These are phyloP conservation scores for Sequoia sempervirens DNA, from an alignment of 75 land plant species.

Conservation along the genomic window DNA sequence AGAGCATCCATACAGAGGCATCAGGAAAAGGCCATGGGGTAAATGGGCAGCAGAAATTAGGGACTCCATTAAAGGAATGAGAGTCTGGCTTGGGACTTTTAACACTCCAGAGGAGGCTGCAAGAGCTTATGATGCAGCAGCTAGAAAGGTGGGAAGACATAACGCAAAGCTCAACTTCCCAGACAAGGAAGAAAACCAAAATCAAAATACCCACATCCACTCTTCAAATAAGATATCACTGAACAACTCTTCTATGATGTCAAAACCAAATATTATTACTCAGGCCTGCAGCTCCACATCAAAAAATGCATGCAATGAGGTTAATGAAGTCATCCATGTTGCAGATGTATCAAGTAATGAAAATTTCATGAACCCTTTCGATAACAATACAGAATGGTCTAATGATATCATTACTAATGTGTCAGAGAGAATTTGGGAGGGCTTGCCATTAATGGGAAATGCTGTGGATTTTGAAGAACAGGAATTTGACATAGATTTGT, in stretches of 20 bases:
- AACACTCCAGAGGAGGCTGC: constrained; percentile 47
- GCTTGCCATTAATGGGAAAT: not conserved
- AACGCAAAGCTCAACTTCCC: not conserved
- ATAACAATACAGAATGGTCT: not conserved
- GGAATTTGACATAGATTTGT: not conserved
- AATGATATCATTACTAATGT: not conserved
- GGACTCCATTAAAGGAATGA: constrained; percentile 23
- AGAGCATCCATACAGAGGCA: constrained; percentile 15
- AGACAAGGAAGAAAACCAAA: not conserved
- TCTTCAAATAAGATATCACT: not conserved
- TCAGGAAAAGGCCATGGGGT: constrained; percentile 33
- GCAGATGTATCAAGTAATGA: not conserved
- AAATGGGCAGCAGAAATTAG: constrained; percentile 35
- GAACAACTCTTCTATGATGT: not conserved
- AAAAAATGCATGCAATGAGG: not conserved
- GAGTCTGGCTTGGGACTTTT: constrained; percentile 44
- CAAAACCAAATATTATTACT: not conserved
- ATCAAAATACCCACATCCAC: not conserved
- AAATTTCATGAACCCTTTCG: not conserved
- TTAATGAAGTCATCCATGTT: not conserved
- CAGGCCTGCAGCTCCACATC: not conserved
- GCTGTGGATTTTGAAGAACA: not conserved
- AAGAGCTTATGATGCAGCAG: constrained; percentile 37
- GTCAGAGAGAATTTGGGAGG: not conserved
- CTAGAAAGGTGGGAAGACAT: constrained; percentile 13